Evolutionary conservation across 768 basidiomycete species (phyloP).

Genomic region (Leccinum fibrillosum): DNA sequence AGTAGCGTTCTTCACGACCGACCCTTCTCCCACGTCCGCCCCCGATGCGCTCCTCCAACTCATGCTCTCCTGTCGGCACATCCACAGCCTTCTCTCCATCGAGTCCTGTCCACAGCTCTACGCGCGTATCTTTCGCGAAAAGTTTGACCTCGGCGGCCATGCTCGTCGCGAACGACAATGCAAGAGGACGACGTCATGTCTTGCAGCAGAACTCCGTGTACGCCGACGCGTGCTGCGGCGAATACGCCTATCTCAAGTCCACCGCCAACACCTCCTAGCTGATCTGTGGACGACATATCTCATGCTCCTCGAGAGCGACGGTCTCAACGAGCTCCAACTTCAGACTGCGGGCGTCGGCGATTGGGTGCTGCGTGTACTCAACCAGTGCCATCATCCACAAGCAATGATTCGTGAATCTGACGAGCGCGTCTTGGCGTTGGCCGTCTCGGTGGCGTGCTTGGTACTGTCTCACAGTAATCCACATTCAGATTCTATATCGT

Average conservation of each 20-base stretch:
- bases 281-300: slow-evolving; percentile 59
- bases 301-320: slow-evolving; percentile 59
- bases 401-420: slow-evolving; percentile 1
- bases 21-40: slow-evolving; percentile 36
- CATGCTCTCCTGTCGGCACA: slow-evolving; percentile 41
- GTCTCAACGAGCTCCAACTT: slow-evolving; percentile 46
- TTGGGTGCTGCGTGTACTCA: slow-evolving; percentile 25
- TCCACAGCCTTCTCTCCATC: slow-evolving; percentile 44
- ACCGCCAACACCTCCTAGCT: slow-evolving; percentile 28
- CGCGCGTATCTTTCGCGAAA: slow-evolving; percentile 48
- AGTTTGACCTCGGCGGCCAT: slow-evolving; percentile 42
- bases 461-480: slow-evolving; percentile 37
- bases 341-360: slow-evolving; percentile 36
- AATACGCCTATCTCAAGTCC: slow-evolving; percentile 34
- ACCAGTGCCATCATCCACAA: slow-evolving; percentile 11
- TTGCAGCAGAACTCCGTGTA: slow-evolving; percentile 47
- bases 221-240: slow-evolving; percentile 49
- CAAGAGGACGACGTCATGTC: slow-evolving; percentile 34
- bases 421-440: slow-evolving; percentile 22
- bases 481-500: slow-evolving; percentile 22
- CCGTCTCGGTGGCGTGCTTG: slow-evolving; percentile 33
- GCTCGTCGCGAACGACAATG: slow-evolving; percentile 27
- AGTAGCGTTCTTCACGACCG: slow-evolving; percentile 47
- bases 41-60: slow-evolving; percentile 44
- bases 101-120: slow-evolving; percentile 50